phyloP scores from a whole-genome alignment of 495 filamentous ascomycete species.

The Recurvomyces mirabilis region DNA sequence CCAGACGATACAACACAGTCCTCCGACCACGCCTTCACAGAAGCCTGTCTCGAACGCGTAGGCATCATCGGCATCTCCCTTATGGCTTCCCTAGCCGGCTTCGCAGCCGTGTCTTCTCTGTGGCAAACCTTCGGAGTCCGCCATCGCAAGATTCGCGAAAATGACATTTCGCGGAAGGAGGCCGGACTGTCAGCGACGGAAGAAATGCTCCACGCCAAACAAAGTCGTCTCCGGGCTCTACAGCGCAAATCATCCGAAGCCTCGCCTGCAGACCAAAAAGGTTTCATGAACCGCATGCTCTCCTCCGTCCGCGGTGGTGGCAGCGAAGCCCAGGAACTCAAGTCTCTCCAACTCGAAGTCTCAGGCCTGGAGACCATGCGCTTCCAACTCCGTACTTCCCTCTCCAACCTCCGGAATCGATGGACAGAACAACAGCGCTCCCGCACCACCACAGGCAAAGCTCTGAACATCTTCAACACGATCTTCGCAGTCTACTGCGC shows the following conservation, averaged over 20 bases:
- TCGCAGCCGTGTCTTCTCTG: constrained; percentile 65
- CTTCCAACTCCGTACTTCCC: constrained; percentile 48
- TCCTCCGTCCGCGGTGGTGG: constrained; percentile 48
- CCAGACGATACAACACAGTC: constrained; percentile 1
- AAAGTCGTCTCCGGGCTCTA: constrained; percentile 52
- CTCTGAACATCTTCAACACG: constrained; percentile 45
- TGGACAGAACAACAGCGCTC: constrained; percentile 49
- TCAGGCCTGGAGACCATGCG: constrained; percentile 69
- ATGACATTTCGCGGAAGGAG: constrained; percentile 59
- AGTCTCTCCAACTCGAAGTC: constrained; percentile 59
- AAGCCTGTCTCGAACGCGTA: constrained; percentile 66
- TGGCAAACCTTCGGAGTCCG: constrained; percentile 68
- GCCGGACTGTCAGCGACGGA: constrained; percentile 62
- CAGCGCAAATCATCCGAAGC: constrained; percentile 43
- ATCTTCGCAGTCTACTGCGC: constrained; percentile 64
- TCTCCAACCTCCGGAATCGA: constrained; percentile 46
- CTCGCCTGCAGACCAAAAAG: constrained; percentile 32
- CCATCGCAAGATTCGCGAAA: constrained; percentile 41
- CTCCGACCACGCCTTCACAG: constrained; percentile 40
- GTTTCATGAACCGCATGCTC: constrained; percentile 57
- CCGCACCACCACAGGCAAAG: constrained; percentile 48
- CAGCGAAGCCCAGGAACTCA: constrained; percentile 51
- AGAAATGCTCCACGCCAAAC: constrained; percentile 61
- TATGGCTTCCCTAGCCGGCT: constrained; percentile 73
- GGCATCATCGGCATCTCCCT: constrained; percentile 70